Base-by-base conservation (phyloP, 257 asterid species). In the Apocynum venetum region DNA sequence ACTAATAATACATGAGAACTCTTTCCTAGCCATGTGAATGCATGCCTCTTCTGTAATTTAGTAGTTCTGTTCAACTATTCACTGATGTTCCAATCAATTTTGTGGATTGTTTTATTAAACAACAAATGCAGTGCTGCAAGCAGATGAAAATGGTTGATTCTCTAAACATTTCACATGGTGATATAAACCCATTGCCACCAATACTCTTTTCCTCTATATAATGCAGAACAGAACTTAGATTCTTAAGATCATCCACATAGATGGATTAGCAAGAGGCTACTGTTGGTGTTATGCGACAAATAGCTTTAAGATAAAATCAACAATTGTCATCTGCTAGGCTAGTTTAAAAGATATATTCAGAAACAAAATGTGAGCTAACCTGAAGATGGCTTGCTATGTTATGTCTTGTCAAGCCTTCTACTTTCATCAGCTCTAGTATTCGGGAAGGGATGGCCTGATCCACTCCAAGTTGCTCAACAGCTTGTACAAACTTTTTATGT, bases 391-490 rank as follows among this genome's bases (percentile, higher is more conserved):
- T 87, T 25, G 91, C 91, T 65, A 87, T 73, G n/a, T 87, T 85
- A 75, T 87, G 91, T 64, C 89, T 78, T 4, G 89, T 87, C 69
- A 87, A 82, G 57, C 89, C 89, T 72, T 85, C 89, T 31, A 87
- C 86, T 74, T 85, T 85, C 91, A 87, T 87, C 76, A 87, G 61
- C 43, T 87, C 91, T 44, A 87, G 83, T 67, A 87, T 87, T 60
- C 91, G 82, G n/a, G 91, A 87, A 81, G 91, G 91, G 51, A 87
- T 85, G 71, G 91, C 91, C 67, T 85, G 89, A 85, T 87, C 91
- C 19, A 87, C 80, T 46, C 91, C 89, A 9, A 87, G 91, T 69
- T 83, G 87, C 72, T 87, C 89, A 40, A 87, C 91, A 46, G 88
- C 91, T 40, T 85, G 88, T 36, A 85, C 87, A 72, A 87, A 87